phyloP scores from a whole-genome alignment of 768 basidiomycete species.

The Panaeolus papilionaceus region DNA sequence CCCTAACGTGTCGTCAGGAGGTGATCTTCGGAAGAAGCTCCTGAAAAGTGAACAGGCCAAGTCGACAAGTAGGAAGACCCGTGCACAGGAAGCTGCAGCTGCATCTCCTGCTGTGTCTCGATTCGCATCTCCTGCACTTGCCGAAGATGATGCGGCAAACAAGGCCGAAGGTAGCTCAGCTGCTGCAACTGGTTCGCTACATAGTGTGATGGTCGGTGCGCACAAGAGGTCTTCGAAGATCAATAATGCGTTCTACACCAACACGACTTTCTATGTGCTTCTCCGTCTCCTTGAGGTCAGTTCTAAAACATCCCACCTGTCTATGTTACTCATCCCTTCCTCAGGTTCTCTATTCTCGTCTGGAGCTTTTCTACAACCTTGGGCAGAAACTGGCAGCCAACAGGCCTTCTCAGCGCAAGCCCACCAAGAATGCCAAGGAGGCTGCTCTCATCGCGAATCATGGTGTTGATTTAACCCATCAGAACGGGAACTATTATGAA shows the following conservation, averaged over 20 bases:
- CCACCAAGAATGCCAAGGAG: slow-evolving; percentile 17
- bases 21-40: slow-evolving; percentile 80
- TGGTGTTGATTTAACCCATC: slow-evolving; percentile 15
- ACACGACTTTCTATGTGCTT: slow-evolving; percentile 87
- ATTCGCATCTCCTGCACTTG: slow-evolving; percentile 63
- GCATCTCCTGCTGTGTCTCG: slow-evolving; percentile 63
- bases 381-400: slow-evolving; percentile 5
- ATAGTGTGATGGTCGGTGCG: slow-evolving; percentile 18
- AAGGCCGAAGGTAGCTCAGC: slow-evolving; percentile 22
- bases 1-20: slow-evolving; percentile 37
- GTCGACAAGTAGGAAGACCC: slow-evolving; percentile 63
- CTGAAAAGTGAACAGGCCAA: slow-evolving; percentile 87
- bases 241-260: slow-evolving; percentile 80
- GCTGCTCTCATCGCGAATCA: slow-evolving; percentile 15
- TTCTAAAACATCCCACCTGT: slow-evolving; percentile 15
- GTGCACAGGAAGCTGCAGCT: slow-evolving; percentile 54
- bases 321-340: slow-evolving; percentile 16
- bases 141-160: slow-evolving; percentile 48
- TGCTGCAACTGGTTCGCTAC: slow-evolving; percentile 4
- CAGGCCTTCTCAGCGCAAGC: neutral
- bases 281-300: slow-evolving; percentile 87
- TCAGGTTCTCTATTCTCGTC: slow-evolving; percentile 83
- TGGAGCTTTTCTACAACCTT: slow-evolving; percentile 70
- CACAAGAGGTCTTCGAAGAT: slow-evolving; percentile 40
- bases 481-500: slow-evolving; percentile 67